Conservation (phyloP, 768 basidiomycete species). For the Xerocomellus dryophilus region DNA sequence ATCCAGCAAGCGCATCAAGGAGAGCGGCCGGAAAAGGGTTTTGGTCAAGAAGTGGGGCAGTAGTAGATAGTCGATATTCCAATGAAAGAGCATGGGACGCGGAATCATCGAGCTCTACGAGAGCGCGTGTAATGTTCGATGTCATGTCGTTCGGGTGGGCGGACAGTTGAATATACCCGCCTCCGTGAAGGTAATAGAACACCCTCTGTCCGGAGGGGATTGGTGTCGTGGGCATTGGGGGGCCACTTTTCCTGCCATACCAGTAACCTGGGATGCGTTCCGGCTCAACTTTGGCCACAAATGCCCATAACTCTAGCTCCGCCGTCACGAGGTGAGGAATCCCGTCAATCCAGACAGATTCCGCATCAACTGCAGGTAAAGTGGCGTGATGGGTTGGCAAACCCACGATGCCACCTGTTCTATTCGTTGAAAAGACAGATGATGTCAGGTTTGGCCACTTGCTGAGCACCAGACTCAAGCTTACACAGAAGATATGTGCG, state of each 20-base stretch:
- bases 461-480: background rate
- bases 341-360: slow-evolving; percentile 35
- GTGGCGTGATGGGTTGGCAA: slow-evolving; percentile 13
- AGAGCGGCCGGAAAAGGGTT: slow-evolving; percentile 75
- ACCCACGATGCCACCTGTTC: slow-evolving; percentile 4
- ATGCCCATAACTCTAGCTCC: slow-evolving; percentile 27
- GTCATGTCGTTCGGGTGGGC: slow-evolving; percentile 55
- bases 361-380: slow-evolving; percentile 5
- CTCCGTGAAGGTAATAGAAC: slow-evolving; percentile 63
- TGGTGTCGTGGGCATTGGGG: slow-evolving; percentile 31
- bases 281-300: slow-evolving; percentile 37
- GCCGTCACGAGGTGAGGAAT: slow-evolving; percentile 31
- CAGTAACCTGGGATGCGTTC: slow-evolving; percentile 56
- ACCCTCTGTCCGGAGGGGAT: slow-evolving; percentile 53
- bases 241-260: slow-evolving; percentile 43
- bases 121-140: slow-evolving; percentile 42
- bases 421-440: background rate
- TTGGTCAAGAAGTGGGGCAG: slow-evolving; percentile 37
- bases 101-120: slow-evolving; percentile 44
- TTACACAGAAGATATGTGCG: slow-evolving; percentile 19
- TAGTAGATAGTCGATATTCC: slow-evolving; percentile 68
- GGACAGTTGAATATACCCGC: slow-evolving; percentile 51
- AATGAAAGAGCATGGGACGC: slow-evolving; percentile 54
- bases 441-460: background rate
- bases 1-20: slow-evolving; percentile 71